phyloP scores from a whole-genome alignment of 148 eudicot species.

The Amaranthus hypochondriacus region DNA sequence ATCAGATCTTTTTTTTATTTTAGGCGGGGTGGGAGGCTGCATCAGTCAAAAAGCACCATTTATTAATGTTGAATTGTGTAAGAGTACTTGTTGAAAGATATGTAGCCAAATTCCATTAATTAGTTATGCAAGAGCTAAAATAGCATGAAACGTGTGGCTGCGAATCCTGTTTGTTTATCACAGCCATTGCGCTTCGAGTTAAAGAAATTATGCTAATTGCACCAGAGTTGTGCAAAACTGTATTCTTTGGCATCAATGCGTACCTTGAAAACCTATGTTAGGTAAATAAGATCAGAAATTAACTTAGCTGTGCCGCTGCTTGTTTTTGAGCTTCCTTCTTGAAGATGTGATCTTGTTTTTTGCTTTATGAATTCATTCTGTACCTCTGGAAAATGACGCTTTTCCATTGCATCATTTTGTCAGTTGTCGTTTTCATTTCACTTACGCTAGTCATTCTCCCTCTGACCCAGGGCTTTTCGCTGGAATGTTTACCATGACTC shows the following conservation, averaged over 20 bases:
- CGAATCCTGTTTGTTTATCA: neutral
- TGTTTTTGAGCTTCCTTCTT: neutral
- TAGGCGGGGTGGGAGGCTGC: too few species aligned
- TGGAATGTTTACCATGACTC: slow-evolving; percentile 63
- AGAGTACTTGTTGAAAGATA: too few species aligned
- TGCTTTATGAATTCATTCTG: neutral
- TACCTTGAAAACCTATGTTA: neutral
- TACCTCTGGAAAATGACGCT: neutral
- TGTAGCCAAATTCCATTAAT: too few species aligned
- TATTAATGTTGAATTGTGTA: too few species aligned
- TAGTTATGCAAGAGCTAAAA: too few species aligned
- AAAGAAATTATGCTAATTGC: neutral
- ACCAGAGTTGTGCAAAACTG: neutral
- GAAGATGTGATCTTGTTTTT: neutral
- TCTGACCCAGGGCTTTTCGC: slow-evolving; percentile 56
- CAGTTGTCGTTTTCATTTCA: neutral
- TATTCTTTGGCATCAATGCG: neutral
- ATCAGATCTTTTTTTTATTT: too few species aligned
- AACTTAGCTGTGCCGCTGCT: neutral
- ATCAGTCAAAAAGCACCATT: too few species aligned
- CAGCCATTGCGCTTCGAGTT: neutral
- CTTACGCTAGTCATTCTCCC: slow-evolving; percentile 5
- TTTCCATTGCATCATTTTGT: neutral
- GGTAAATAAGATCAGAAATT: neutral
- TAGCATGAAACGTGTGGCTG: too few species aligned